Evolutionary conservation across 2,329 filamentous ascomycete species (phyloP), one percentile per base, ranked within the genome.

Genomic region (Aspergillus novoparasiticus): DNA sequence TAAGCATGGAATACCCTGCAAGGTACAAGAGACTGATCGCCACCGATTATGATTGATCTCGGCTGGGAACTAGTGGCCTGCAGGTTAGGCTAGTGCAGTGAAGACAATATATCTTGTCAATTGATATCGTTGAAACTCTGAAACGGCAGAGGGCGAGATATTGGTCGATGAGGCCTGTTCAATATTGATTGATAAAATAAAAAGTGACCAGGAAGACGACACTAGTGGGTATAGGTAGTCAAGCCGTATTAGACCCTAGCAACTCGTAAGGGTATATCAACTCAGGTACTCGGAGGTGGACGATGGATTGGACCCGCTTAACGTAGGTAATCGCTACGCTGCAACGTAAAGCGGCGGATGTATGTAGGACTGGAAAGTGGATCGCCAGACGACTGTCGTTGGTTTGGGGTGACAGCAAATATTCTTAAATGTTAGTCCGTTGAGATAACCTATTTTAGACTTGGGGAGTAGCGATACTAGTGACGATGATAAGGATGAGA

Each of bases 191-290:
- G 48, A 30, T 21, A 36, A 36, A 36, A 41, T 1, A 9, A 4
- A 21, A n/a, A 6, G 19, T 21, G 28, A 34, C 9, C 48, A 51
- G 48, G 45, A n/a, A 51, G 32, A 59, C 19, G 32, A 59, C 30
- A 48, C 12, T 48, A 48, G 21, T 6, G 3, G 23, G 45, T 26
- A 26, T 23, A 26, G 12, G 28, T 30, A 36, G 23, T 48, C 21
- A 36, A 55, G 19, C 54, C 45, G 21, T 48, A 41, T n/a, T n/a
- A 28, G 21, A 56, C 30, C 21, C 11, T 30, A 55, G 16, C 53
- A 39, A 21, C 12, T 21, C n/a, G 39, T 41, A 58, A 48, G 56
- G 45, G 43, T 57, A n/a, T 51, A 51, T 55, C 51, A 39, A 39
- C n/a, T 55, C 51, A 41, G 32, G 51, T 28, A 23, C 34, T 55